A percentile compares a stretch with the other conserved stretches of the same genome.
Conservation (phyloP, 2,329 filamentous ascomycete species). For the Fusarium humuli region DNA sequence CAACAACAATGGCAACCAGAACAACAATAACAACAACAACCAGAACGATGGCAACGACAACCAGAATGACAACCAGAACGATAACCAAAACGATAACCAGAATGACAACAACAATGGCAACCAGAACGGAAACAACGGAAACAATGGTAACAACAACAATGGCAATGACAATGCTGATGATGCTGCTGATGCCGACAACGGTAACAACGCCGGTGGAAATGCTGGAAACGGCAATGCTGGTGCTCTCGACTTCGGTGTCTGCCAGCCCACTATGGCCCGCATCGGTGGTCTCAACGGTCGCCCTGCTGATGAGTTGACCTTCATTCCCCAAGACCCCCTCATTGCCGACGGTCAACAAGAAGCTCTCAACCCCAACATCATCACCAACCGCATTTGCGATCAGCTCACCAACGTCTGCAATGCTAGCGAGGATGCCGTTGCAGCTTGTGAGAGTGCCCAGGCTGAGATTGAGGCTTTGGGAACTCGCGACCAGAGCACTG, state of each 20-base stretch:
- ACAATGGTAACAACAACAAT: neutral
- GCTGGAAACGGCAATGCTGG: constrained; percentile 8
- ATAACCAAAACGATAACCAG: neutral
- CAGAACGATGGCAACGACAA: neutral
- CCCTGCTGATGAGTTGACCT: constrained; percentile 70
- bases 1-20: neutral
- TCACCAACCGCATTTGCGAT: constrained; percentile 78
- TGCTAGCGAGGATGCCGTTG: constrained; percentile 69
- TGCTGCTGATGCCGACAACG: constrained; percentile 7
- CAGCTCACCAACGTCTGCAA: constrained; percentile 75
- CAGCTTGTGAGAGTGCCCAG: constrained; percentile 65
- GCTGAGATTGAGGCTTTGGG: constrained; percentile 62
- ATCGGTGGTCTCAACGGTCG: constrained; percentile 68
- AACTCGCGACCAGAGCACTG: constrained; percentile 61
- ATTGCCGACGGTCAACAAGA: constrained; percentile 71
- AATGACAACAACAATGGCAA: neutral
- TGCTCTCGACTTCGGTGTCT: constrained; percentile 64
- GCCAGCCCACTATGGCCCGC: constrained; percentile 69
- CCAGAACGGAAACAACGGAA: neutral
- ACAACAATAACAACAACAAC: neutral
- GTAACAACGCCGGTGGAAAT: neutral
- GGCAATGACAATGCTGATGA: neutral
- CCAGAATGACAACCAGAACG: neutral
- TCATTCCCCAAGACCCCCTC: constrained; percentile 72
- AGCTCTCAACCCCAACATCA: constrained; percentile 78